Evolutionary conservation across 768 basidiomycete species (phyloP).

Genomic region (Myochromella boudieri): DNA sequence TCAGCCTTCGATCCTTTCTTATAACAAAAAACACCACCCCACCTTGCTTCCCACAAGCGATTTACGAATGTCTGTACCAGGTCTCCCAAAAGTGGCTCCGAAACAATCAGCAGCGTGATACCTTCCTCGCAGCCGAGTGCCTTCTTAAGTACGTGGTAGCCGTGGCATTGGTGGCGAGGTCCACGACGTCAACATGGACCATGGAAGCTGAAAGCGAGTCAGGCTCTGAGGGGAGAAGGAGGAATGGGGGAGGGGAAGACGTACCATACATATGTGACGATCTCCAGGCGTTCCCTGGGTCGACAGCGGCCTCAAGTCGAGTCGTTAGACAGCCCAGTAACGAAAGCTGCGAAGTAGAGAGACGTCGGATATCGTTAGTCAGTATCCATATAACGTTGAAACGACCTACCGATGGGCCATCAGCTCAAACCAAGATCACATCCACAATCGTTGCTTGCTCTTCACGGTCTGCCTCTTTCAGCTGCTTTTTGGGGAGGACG

Average conservation of each 20-base stretch:
- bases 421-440: constrained; percentile 91
- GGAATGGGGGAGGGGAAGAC: constrained; percentile 14
- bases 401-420: constrained; percentile 76
- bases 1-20: too few species aligned
- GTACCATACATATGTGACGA: constrained; percentile 85
- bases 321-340: constrained; percentile 90
- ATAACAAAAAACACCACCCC: too few species aligned
- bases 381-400: background rate
- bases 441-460: constrained; percentile 84
- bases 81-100: constrained; percentile 80
- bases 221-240: background rate
- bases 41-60: constrained; percentile 94
- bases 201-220: constrained; percentile 32
- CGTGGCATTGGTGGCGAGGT: constrained; percentile 89
- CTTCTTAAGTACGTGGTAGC: constrained; percentile 87
- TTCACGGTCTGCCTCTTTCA: constrained; percentile 78
- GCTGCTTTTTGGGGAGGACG: constrained; percentile 86
- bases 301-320: constrained; percentile 79
- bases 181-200: constrained; percentile 80
- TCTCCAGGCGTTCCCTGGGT: constrained; percentile 74
- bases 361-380: too few species aligned
- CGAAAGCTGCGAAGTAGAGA: too few species aligned
- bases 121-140: constrained; percentile 93
- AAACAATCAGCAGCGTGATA: constrained; percentile 77
- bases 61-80: constrained; percentile 86